Conservation (phyloP, 2,329 filamentous ascomycete species). For the Fusarium clavum region DNA sequence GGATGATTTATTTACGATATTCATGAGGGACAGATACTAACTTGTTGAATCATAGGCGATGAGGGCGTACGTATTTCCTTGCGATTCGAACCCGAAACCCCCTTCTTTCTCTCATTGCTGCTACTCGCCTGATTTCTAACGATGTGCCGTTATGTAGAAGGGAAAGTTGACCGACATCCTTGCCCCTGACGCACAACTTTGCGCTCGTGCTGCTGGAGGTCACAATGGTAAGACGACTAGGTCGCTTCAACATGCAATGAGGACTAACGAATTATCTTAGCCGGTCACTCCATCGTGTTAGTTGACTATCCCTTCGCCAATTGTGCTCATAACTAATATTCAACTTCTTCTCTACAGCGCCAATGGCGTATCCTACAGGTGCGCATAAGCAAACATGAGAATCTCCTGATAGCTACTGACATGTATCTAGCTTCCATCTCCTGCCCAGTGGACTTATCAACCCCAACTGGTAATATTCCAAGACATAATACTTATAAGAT, state of each 20-base stretch:
- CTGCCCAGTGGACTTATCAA: slow-evolving; percentile 31
- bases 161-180: slow-evolving; percentile 28
- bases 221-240: slow-evolving; percentile 9
- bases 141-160: slow-evolving; percentile 4
- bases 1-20: background rate
- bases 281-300: slow-evolving; percentile 25
- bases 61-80: slow-evolving; percentile 15
- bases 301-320: background rate
- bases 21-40: slow-evolving; percentile 2
- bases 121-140: background rate
- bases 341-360: slow-evolving; percentile 1
- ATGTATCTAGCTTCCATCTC: slow-evolving; percentile 21
- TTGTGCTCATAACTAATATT: background rate
- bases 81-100: background rate
- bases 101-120: background rate
- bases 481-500: background rate
- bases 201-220: slow-evolving; percentile 25
- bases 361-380: slow-evolving; percentile 24
- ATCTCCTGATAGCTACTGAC: background rate
- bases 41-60: slow-evolving; percentile 2
- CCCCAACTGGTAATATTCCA: slow-evolving; percentile 14
- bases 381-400: background rate
- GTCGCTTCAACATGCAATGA: background rate
- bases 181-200: slow-evolving; percentile 24
- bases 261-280: background rate